Evolutionary conservation across 225 moss, liverwort and hornwort species (phyloP).

Genomic region (Marchantia polymorpha): DNA sequence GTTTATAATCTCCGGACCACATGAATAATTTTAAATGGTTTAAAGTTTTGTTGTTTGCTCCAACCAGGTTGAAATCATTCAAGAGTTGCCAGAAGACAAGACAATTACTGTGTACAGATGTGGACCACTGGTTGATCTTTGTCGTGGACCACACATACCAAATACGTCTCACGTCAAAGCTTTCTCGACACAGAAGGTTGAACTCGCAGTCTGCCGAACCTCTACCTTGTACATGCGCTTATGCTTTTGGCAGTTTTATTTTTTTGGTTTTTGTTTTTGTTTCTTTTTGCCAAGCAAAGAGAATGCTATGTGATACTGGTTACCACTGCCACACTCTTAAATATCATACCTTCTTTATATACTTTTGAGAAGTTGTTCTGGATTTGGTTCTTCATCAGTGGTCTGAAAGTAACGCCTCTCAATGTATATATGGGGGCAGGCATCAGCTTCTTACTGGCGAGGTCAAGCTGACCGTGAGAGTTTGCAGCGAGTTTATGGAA

Average conservation of each 20-base stretch:
- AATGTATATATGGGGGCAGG: slow-evolving; percentile 39
- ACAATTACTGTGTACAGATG: slow-evolving; percentile 95
- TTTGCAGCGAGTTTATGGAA: slow-evolving; percentile 92
- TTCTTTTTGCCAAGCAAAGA: not conserved
- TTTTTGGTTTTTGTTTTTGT: not conserved
- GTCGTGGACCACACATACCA: slow-evolving; percentile 93
- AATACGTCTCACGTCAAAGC: slow-evolving; percentile 92
- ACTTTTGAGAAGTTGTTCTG: too few species aligned
- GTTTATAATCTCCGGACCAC: not conserved
- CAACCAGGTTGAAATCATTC: slow-evolving; percentile 77
- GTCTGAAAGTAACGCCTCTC: not conserved
- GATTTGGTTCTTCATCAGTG: not conserved
- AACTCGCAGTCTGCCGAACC: not conserved
- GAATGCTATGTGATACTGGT: too few species aligned
- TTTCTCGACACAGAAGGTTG: slow-evolving; percentile 75
- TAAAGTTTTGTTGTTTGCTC: not conserved
- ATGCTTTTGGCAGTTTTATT: not conserved
- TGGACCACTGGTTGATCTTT: slow-evolving; percentile 87
- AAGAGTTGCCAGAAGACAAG: slow-evolving; percentile 80
- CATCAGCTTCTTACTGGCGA: slow-evolving; percentile 97
- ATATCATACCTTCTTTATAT: too few species aligned
- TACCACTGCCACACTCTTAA: too few species aligned
- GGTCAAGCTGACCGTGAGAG: slow-evolving; percentile 87
- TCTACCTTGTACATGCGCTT: not conserved
- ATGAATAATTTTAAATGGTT: not conserved